Conservation (phyloP, 331 rosid genomes). For the Dryas integrifolia region DNA sequence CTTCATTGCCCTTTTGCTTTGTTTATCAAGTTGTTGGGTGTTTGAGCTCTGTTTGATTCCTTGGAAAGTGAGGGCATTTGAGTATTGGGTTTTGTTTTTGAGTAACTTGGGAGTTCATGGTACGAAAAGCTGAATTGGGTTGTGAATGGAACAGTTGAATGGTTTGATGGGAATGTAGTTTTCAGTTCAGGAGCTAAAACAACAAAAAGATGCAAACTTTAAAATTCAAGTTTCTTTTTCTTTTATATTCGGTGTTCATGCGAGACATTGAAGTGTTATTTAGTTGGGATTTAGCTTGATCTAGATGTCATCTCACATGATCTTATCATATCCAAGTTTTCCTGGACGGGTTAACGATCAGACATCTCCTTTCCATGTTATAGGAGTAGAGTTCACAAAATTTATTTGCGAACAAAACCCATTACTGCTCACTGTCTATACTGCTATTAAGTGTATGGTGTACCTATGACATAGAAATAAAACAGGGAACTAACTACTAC, state of each 20-base stretch:
- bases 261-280: background rate
- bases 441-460: background rate
- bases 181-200: background rate
- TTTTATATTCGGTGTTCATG: background rate
- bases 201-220: background rate
- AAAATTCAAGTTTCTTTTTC: background rate
- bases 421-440: background rate
- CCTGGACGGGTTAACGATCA: background rate
- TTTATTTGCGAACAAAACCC: background rate
- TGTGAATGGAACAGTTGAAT: background rate
- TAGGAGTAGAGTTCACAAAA: background rate
- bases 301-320: background rate
- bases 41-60: conserved; percentile 15
- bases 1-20: background rate
- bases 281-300: background rate
- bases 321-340: background rate
- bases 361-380: background rate
- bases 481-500: too few species aligned
- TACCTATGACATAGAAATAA: background rate
- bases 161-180: background rate
- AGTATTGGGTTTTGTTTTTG: background rate
- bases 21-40: background rate
- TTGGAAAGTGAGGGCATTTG: conserved; percentile 5
- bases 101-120: background rate
- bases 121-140: conserved; percentile 5